phyloP scores from a whole-genome alignment of 305 asterid species.

The Euphrasia arctica region DNA sequence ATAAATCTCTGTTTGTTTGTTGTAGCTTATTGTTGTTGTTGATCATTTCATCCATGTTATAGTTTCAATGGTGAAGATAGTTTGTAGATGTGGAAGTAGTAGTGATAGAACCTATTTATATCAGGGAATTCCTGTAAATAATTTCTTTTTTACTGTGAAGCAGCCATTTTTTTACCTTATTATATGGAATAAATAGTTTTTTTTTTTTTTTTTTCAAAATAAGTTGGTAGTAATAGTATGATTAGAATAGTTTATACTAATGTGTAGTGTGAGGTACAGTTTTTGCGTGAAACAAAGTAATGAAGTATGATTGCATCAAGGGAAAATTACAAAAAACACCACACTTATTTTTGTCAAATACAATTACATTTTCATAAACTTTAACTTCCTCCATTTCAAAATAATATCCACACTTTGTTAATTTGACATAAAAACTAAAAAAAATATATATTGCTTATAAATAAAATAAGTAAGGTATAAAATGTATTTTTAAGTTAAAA shows the following conservation, averaged over 20 bases:
- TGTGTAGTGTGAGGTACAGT: neutral
- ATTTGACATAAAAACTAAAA: too few relatives aligned
- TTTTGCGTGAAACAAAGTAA: neutral
- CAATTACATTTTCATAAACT: too few relatives aligned
- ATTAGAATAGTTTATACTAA: neutral
- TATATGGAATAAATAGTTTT: neutral
- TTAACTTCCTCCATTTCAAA: too few relatives aligned
- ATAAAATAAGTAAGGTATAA: too few relatives aligned
- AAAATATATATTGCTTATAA: too few relatives aligned
- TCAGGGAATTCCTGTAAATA: neutral
- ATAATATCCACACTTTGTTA: too few relatives aligned
- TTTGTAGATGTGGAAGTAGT: neutral
- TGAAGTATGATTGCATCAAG: too few relatives aligned
- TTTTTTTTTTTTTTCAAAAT: too few relatives aligned
- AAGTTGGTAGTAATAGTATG: too few relatives aligned
- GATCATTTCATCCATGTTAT: neutral
- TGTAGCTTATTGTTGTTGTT: constrained; percentile 5
- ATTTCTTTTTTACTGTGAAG: neutral
- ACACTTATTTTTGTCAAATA: too few relatives aligned
- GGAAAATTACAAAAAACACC: too few relatives aligned
- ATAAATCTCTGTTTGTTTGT: neutral
- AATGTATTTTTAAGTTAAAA: too few relatives aligned
- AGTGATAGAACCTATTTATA: neutral
- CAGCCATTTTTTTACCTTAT: neutral
- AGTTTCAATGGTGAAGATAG: neutral